phyloP scores from a whole-genome alignment of 805 yeast species.

The Kazachstania psychrophila region DNA sequence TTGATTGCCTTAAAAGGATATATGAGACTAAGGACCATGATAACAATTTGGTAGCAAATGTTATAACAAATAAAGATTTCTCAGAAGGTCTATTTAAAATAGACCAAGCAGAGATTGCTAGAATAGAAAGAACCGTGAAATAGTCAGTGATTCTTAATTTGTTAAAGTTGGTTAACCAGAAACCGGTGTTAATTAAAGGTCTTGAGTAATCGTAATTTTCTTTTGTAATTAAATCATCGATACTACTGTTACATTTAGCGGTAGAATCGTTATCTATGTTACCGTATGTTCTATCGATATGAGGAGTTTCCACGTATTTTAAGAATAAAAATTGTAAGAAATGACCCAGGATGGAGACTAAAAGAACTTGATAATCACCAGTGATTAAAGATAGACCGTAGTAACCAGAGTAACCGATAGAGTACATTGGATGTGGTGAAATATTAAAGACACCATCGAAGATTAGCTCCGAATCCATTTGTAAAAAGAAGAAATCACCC shows the following conservation, averaged over 20 bases:
- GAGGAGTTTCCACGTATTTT: conserved; percentile 74
- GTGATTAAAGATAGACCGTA: conserved; percentile 75
- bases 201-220: conserved; percentile 38
- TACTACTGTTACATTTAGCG: conserved; percentile 24
- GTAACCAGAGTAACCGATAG: conserved; percentile 80
- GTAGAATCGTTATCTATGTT: conserved; percentile 32
- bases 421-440: conserved; percentile 90
- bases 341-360: conserved; percentile 67
- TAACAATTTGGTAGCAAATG: conserved; percentile 39
- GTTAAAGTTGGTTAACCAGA: conserved; percentile 48
- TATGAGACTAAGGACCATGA: conserved; percentile 44
- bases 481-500: conserved; percentile 86
- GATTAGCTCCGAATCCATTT: conserved; percentile 55
- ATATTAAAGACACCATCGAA: conserved; percentile 85
- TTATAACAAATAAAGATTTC: conserved; percentile 30
- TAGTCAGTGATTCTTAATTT: conserved; percentile 56
- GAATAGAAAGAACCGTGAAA: conserved; percentile 37
- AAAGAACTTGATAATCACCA: conserved; percentile 59
- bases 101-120: conserved; percentile 34
- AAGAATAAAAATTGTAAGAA: conserved; percentile 66
- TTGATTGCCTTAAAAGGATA: conserved; percentile 51
- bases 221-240: conserved; percentile 31
- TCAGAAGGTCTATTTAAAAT: conserved; percentile 22
- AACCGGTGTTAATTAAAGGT: conserved; percentile 44
- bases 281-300: conserved; percentile 71